Evolutionary conservation across 2,329 filamentous ascomycete genomes (phyloP), one percentile per base, ranked within the genome.

Genomic region (Curvularia eragrostidis): DNA sequence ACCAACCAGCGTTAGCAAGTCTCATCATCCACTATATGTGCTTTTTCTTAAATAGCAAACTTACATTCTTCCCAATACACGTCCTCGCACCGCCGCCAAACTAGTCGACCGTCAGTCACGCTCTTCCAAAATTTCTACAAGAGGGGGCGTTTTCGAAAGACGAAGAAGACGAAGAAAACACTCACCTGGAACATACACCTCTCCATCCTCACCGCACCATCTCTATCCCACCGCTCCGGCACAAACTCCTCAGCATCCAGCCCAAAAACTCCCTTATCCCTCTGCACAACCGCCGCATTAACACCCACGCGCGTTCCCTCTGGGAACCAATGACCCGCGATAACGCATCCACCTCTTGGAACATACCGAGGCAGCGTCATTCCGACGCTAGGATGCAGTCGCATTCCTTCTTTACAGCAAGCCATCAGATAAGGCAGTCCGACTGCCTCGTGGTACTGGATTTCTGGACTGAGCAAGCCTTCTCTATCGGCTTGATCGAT

Each of bases 391-490:
- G 91, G 90, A 71, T 93, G 89, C 65, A 91, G 73, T 7, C 90
- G 85, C 78, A 93, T 90, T 9, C 87, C 85, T 73, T 94, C 91
- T 69, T 93, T 90, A 68, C 93, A 84, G 57, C 86, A 87, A 2
- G 90, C 90, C 68, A 91, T 88, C 2, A 94, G 84, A 71, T 92
- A 93, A 0, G 85, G 84, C 3, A 93, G 81, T 50, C 83, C 84
- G 71, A 90, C 88, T 48, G 82, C 83, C 74, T 91, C 87, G 26
- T 6, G 84, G 83, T 15, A 84, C 81, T 1, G 67, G 51, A 13
- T 75, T 66, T 28, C 75, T 59, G 38, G 32, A 21, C 34, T 74
- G 66, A 59, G 79, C 79, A 4, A 65, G 70, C 9, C 86, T 85
- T 26, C 75, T 66, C 28, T 74, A 73, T 0, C 83, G 0, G 85